These are phyloP conservation scores for Chrysanthemum makinoi DNA, from an alignment of 129 eudicot genomes.

Conservation along the genomic window DNA sequence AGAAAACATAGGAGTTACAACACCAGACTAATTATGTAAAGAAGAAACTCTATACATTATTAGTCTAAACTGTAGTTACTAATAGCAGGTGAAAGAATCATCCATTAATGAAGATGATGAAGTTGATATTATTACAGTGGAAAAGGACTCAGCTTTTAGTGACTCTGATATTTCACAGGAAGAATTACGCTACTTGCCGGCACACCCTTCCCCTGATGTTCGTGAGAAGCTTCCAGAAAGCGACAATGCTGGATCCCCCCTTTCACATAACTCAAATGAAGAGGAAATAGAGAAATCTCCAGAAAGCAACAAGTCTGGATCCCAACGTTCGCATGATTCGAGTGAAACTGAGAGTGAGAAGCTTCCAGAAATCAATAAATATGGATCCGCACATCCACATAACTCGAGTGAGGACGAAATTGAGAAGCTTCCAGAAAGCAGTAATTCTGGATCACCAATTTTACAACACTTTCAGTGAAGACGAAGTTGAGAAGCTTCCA, in stretches of 20 bases:
- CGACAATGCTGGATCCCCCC: constrained; percentile 40
- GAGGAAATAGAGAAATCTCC: neutral
- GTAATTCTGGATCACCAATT: no score
- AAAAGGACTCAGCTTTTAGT: constrained; percentile 69
- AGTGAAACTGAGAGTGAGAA: constrained; percentile 61
- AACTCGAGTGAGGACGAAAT: constrained; percentile 6
- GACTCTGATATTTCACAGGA: constrained; percentile 85
- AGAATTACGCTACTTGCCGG: constrained; percentile 73
- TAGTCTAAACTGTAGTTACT: constrained; percentile 28
- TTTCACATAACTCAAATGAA: constrained; percentile 33
- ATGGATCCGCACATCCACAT: constrained; percentile 52
- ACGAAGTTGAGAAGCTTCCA: constrained; percentile 23
- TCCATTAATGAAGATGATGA: constrained; percentile 74
- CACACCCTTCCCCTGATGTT: constrained; percentile 64
- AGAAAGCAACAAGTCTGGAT: constrained; percentile 17
- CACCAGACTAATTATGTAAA: constrained; percentile 2
- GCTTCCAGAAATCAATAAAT: no score
- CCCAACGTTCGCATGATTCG: constrained; percentile 57
- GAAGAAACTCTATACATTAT: no score
- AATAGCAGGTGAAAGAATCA: constrained; percentile 45
- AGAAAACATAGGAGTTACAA: constrained; percentile 4
- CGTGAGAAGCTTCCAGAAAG: constrained; percentile 1
- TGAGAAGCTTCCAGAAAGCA: no score
- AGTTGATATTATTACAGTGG: constrained; percentile 65
- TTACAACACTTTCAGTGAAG: constrained; percentile 43